Percentiles rank a stretch among this genome's conserved stretches.
Conservation (phyloP, 2,329 filamentous ascomycete species). For the Fusarium udum region DNA sequence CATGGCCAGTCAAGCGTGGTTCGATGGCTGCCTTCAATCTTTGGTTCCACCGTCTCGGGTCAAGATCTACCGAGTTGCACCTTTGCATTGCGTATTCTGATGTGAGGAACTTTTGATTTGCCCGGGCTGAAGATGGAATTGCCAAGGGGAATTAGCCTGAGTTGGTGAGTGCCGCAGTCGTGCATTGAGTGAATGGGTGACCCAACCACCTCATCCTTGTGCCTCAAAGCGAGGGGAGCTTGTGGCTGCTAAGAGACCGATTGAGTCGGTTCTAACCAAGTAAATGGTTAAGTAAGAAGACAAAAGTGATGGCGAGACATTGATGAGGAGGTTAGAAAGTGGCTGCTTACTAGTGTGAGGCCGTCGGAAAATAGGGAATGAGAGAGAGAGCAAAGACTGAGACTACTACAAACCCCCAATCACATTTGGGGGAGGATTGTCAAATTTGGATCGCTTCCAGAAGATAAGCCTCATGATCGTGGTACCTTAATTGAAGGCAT, state of each 20-base stretch:
- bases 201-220: not conserved
- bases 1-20: not conserved
- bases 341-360: not conserved
- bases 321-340: not conserved
- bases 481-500: constrained; percentile 20
- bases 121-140: not conserved
- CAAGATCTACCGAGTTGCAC: constrained; percentile 15
- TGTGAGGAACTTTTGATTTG: not conserved
- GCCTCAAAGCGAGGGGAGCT: not conserved
- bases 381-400: not conserved
- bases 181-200: constrained; percentile 15
- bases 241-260: not conserved
- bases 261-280: not conserved
- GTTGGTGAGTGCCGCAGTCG: constrained; percentile 3
- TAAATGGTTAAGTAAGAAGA: not conserved
- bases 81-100: not conserved
- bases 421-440: not conserved
- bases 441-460: not conserved
- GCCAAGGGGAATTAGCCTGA: constrained; percentile 22
- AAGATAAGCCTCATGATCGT: constrained; percentile 4
- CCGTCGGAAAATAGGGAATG: not conserved
- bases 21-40: not conserved
- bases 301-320: not conserved
- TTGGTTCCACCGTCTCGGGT: constrained; percentile 22
- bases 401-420: not conserved